phyloP scores from a whole-genome alignment of 2,329 filamentous ascomycete species.

The Grosmannia penicillata region DNA sequence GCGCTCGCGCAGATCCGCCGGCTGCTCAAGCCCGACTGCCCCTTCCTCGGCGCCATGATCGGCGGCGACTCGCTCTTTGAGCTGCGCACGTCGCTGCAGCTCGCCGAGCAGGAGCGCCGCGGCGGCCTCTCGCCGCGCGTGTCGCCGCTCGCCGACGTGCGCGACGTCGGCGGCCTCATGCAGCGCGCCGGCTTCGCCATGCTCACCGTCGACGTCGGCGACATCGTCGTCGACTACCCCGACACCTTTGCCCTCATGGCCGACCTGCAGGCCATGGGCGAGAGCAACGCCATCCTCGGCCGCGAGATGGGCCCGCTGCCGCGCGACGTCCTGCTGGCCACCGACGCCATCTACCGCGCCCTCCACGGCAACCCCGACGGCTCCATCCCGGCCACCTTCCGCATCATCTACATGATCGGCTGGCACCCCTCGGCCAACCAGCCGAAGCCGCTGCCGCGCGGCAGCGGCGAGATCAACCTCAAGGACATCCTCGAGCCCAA shows the following conservation, averaged over 20 bases:
- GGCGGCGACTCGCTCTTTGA: constrained; percentile 91
- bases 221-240: constrained; percentile 91
- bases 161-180: constrained; percentile 77
- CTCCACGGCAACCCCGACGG: constrained; percentile 73
- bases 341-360: constrained; percentile 75
- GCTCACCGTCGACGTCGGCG: constrained; percentile 91
- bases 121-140: constrained; percentile 89
- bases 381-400: constrained; percentile 75
- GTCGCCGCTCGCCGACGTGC: constrained; percentile 80
- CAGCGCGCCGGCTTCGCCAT: constrained; percentile 86
- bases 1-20: constrained; percentile 73
- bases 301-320: constrained; percentile 65
- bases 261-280: constrained; percentile 92
- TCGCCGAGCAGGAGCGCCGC: constrained; percentile 77
- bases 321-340: constrained; percentile 73
- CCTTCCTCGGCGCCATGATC: constrained; percentile 92
- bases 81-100: constrained; percentile 79
- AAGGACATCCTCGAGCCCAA: constrained; percentile 58
- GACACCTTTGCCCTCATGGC: constrained; percentile 82
- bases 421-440: constrained; percentile 82
- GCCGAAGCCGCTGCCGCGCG: constrained; percentile 63
- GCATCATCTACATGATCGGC: constrained; percentile 96
- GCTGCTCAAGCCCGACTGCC: constrained; percentile 75
- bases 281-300: constrained; percentile 78
- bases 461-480: constrained; percentile 74